Conservation (phyloP, 2,329 filamentous ascomycete genomes). For the Magnaporthales sp. region DNA sequence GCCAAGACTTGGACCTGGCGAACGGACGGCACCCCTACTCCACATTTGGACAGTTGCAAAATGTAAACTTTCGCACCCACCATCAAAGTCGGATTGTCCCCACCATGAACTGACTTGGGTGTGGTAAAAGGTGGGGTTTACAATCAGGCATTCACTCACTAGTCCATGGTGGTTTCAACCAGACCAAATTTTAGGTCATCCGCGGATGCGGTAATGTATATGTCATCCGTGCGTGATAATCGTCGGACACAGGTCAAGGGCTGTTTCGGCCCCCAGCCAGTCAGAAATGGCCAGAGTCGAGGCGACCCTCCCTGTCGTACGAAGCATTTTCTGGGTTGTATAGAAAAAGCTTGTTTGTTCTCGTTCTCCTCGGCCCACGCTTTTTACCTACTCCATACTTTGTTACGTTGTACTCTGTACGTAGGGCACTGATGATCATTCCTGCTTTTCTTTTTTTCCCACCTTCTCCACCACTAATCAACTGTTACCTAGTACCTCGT, state of each 20-base stretch:
- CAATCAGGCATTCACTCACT: not conserved
- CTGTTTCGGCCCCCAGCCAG: not conserved
- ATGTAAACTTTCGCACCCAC: not conserved
- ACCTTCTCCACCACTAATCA: no score
- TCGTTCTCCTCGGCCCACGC: not conserved
- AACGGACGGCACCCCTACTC: not conserved
- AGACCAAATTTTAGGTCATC: not conserved
- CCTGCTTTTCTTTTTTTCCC: no score
- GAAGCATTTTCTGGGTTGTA: not conserved
- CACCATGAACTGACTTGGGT: not conserved
- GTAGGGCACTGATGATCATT: no score
- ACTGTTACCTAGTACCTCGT: no score
- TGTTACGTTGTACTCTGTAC: no score
- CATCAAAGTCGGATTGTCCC: not conserved
- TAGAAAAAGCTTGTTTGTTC: not conserved
- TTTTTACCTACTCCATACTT: no score
- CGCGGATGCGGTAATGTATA: not conserved
- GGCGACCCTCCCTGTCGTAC: not conserved
- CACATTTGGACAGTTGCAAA: not conserved
- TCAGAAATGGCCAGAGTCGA: not conserved
- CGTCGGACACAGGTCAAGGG: not conserved
- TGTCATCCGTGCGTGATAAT: not conserved
- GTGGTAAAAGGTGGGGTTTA: not conserved
- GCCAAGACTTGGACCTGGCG: not conserved
- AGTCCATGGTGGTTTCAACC: not conserved